These are phyloP conservation scores for Inonotus obliquus DNA, from an alignment of 1,284 basidiomycete species.

Conservation along the genomic window DNA sequence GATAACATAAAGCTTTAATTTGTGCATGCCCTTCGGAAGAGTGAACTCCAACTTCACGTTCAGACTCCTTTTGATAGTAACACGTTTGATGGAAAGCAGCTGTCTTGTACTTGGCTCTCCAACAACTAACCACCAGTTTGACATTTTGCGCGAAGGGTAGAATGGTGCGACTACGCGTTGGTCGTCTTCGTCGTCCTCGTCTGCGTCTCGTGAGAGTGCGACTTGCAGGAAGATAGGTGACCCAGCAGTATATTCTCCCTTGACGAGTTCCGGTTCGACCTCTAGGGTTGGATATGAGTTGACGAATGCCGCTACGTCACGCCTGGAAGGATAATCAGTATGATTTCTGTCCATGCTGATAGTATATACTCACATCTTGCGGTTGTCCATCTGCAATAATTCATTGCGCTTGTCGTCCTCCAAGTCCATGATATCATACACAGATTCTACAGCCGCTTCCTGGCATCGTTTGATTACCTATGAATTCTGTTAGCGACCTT, in stretches of 20 bases:
- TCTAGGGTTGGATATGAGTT: conserved; percentile 95
- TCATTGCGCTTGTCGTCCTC: conserved; percentile 85
- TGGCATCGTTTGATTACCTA: conserved; percentile 85
- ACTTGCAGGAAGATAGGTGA: conserved; percentile 82
- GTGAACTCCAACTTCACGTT: conserved; percentile 87
- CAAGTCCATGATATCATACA: conserved; percentile 97
- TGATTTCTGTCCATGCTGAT: neutral
- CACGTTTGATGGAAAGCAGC: conserved; percentile 91
- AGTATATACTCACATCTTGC: conserved; percentile 67
- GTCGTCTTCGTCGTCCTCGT: conserved; percentile 67
- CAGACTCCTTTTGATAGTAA: conserved; percentile 80
- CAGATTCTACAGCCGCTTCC: conserved; percentile 73
- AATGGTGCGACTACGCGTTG: conserved; percentile 87
- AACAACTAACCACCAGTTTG: conserved; percentile 97
- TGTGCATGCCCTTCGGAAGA: conserved; percentile 77
- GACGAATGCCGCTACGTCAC: conserved; percentile 88
- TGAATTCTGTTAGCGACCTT: conserved; percentile 1
- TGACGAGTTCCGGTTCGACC: conserved; percentile 76
- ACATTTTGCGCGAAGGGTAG: conserved; percentile 88
- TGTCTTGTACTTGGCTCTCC: conserved; percentile 74
- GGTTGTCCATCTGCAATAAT: conserved; percentile 80
- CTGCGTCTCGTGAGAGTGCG: conserved; percentile 75
- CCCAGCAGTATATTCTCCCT: conserved; percentile 80
- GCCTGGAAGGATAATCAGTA: conserved; percentile 41
- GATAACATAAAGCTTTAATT: conserved; percentile 86